Evolutionary conservation across 2,329 filamentous ascomycete genomes (phyloP).

Genomic region (Colletotrichum nymphaeae): DNA sequence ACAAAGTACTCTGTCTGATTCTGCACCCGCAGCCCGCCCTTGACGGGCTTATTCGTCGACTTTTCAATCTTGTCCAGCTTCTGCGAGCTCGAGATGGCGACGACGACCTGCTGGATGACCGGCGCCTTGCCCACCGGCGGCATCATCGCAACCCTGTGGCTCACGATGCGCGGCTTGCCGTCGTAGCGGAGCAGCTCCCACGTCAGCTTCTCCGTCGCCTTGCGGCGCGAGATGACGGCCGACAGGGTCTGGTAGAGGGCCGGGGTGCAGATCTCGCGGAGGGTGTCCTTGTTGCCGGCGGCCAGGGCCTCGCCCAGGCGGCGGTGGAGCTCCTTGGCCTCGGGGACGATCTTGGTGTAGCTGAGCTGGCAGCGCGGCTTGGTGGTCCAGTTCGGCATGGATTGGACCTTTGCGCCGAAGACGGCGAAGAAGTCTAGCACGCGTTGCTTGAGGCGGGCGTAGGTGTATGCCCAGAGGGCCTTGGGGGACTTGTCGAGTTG

Average conservation of each 20-base stretch:
- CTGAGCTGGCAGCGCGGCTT: conserved; percentile 57
- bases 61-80: conserved; percentile 56
- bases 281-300: conserved; percentile 61
- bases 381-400: conserved; percentile 56
- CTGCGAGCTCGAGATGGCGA: conserved; percentile 69
- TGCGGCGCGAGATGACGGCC: conserved; percentile 64
- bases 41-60: conserved; percentile 43
- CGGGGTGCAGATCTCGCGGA: conserved; percentile 65
- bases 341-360: conserved; percentile 56
- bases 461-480: conserved; percentile 50
- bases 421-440: conserved; percentile 46
- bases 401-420: conserved; percentile 54
- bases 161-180: conserved; percentile 62
- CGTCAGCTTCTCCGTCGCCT: conserved; percentile 53
- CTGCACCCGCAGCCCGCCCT: conserved; percentile 61
- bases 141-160: conserved; percentile 63
- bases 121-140: conserved; percentile 50
- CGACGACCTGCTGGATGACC: conserved; percentile 68
- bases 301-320: conserved; percentile 73
- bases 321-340: conserved; percentile 69
- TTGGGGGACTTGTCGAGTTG: conserved; percentile 44
- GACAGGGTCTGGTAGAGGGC: conserved; percentile 63
- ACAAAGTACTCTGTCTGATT: conserved; percentile 74
- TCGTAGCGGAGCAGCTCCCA: conserved; percentile 69
- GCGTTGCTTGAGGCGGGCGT: conserved; percentile 50